A percentile compares a stretch with the other conserved stretches of the same genome.
Evolutionary conservation across 352 stramenopile genomes (phyloP).

Genomic region (Phytophthora megakarya): DNA sequence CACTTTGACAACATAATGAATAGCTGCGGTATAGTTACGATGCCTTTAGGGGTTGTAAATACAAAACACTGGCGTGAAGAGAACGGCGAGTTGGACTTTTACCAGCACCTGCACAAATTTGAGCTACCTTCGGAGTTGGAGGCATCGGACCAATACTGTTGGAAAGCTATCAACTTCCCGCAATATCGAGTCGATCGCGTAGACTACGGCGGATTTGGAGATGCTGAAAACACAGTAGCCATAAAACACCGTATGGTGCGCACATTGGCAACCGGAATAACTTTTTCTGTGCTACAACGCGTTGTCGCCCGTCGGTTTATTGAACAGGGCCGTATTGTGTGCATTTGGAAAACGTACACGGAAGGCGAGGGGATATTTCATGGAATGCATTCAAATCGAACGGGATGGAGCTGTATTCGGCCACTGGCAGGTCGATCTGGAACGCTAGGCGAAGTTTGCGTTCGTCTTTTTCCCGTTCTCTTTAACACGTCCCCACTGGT

Average conservation of each 20-base stretch:
- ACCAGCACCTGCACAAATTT: constrained; percentile 5
- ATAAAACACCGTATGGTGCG: constrained; percentile 3
- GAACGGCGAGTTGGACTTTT: constrained; percentile 6
- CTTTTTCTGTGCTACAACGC: constrained; percentile 2
- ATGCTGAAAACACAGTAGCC: background rate
- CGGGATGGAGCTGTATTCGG: constrained; percentile 5
- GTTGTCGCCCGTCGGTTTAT: constrained; percentile 7
- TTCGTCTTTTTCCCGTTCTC: background rate
- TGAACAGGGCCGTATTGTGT: background rate
- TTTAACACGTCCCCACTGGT: background rate
- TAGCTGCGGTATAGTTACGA: background rate
- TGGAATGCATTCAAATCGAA: constrained; percentile 10
- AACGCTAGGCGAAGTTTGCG: background rate
- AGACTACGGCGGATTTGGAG: background rate
- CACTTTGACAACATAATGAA: constrained; percentile 8
- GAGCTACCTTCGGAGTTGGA: constrained; percentile 4
- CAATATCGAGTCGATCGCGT: constrained; percentile 5
- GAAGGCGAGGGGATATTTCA: constrained; percentile 11
- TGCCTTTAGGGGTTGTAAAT: background rate
- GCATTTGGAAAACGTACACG: constrained; percentile 11
- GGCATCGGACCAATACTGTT: background rate
- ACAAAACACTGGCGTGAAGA: constrained; percentile 4
- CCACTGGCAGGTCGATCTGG: background rate
- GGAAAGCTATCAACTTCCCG: background rate
- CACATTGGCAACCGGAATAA: background rate